These are phyloP conservation scores for Aspergillus clavatus DNA, from an alignment of 2,329 filamentous ascomycete genomes.

Conservation along the genomic window DNA sequence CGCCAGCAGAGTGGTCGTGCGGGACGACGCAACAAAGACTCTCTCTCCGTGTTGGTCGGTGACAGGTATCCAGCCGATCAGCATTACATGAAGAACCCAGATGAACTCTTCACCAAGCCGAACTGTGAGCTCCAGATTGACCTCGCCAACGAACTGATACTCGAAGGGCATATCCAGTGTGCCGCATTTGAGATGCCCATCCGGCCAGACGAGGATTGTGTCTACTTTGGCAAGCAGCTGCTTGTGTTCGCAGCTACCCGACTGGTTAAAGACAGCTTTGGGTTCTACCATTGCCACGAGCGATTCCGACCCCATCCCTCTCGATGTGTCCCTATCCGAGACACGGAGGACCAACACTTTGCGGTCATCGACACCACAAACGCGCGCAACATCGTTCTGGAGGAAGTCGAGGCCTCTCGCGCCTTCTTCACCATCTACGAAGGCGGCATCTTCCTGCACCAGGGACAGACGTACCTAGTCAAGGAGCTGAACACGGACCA, in stretches of 20 bases:
- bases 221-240: constrained; percentile 76
- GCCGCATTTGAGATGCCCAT: constrained; percentile 95
- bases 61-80: constrained; percentile 90
- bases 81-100: constrained; percentile 93
- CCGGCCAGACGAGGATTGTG: constrained; percentile 64
- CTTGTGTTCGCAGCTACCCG: constrained; percentile 66
- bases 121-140: constrained; percentile 89
- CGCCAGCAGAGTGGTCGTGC: constrained; percentile 92
- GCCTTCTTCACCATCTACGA: constrained; percentile 96
- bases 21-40: constrained; percentile 87
- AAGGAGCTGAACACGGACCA: constrained; percentile 78
- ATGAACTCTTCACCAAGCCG: constrained; percentile 83
- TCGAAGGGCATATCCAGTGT: constrained; percentile 93
- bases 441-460: constrained; percentile 93
- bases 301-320: constrained; percentile 82
- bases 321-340: constrained; percentile 77
- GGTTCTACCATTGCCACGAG: constrained; percentile 86
- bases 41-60: constrained; percentile 81
- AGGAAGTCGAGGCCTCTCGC: constrained; percentile 93
- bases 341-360: constrained; percentile 87
- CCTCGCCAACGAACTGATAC: constrained; percentile 80
- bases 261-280: constrained; percentile 66
- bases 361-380: constrained; percentile 83
- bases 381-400: constrained; percentile 75
- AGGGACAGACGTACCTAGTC: constrained; percentile 88